Evolutionary conservation across 2,329 filamentous ascomycete species (phyloP).

Genomic region (Teratosphaeria epicoccoides): DNA sequence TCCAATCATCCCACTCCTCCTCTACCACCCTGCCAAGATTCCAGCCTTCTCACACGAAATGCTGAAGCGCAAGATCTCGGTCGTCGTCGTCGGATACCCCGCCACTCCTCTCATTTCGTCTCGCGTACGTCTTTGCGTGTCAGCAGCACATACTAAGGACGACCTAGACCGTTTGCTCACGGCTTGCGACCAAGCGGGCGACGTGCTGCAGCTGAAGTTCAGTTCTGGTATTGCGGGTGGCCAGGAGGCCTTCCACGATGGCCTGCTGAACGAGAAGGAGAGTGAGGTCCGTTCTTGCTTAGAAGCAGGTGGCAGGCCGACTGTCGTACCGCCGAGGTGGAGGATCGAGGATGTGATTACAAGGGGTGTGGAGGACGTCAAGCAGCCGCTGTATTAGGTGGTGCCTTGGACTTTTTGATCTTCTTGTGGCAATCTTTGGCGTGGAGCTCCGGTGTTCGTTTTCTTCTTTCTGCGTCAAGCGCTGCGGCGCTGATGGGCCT

Average conservation of each 20-base stretch:
- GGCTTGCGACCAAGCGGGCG: slow-evolving; percentile 87
- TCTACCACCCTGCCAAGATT: slow-evolving; percentile 99
- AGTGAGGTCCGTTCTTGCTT: slow-evolving; percentile 47
- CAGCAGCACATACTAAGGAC: slow-evolving; percentile 94
- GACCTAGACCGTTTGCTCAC: slow-evolving; percentile 82
- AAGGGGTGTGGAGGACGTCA: slow-evolving; percentile 63
- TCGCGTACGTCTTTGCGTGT: slow-evolving; percentile 90
- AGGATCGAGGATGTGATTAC: slow-evolving; percentile 62
- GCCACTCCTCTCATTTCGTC: slow-evolving; percentile 93
- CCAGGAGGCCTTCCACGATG: slow-evolving; percentile 62
- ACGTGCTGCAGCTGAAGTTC: slow-evolving; percentile 89
- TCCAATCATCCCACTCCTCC: slow-evolving; percentile 84
- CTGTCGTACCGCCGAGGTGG: slow-evolving; percentile 65
- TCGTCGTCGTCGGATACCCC: slow-evolving; percentile 94
- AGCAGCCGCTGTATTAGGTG: slow-evolving; percentile 45
- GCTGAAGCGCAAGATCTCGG: slow-evolving; percentile 93
- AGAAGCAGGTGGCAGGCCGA: slow-evolving; percentile 38
- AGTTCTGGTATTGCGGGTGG: slow-evolving; percentile 93
- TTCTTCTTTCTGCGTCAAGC: not conserved
- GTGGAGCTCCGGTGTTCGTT: not conserved
- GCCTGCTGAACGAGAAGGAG: slow-evolving; percentile 61
- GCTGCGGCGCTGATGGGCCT: too few species aligned
- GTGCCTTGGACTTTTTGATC: not conserved
- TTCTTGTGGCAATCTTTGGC: not conserved
- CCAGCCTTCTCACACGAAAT: slow-evolving; percentile 97